Evolutionary conservation across 441 rosid species (phyloP).

Genomic region (Erysimum pusillum): DNA sequence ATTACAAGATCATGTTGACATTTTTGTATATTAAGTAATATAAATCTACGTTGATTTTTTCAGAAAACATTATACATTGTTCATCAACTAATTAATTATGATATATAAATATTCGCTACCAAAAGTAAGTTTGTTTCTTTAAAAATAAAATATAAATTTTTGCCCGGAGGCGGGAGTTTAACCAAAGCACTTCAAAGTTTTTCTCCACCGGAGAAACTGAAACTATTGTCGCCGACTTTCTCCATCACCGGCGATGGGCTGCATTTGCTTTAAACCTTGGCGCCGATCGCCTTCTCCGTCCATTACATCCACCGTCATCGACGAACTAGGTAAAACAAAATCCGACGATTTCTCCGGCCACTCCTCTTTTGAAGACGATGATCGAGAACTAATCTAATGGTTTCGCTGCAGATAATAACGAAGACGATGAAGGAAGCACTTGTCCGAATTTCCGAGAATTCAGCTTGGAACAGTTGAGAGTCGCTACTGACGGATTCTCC

Average conservation of each 20-base stretch:
- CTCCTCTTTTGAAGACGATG: constrained; percentile 22
- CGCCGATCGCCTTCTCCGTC: constrained; percentile 43
- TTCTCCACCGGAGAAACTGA: constrained; percentile 19
- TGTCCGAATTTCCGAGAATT: constrained; percentile 54
- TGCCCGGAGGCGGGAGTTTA: constrained; percentile 42
- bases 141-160: background rate
- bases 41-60: constrained; percentile 37
- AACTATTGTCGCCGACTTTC: constrained; percentile 6
- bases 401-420: constrained; percentile 49
- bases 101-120: background rate
- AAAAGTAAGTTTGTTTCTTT: background rate
- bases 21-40: constrained; percentile 21
- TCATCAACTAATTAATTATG: constrained; percentile 8
- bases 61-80: constrained; percentile 7
- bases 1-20: constrained; percentile 40
- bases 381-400: constrained; percentile 32
- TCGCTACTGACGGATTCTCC: constrained; percentile 68
- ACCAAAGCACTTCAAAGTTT: constrained; percentile 34
- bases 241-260: constrained; percentile 42
- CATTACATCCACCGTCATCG: constrained; percentile 30
- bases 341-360: constrained; percentile 4
- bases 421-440: constrained; percentile 48
- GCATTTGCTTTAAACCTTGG: constrained; percentile 45
- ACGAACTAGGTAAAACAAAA: constrained; percentile 35
- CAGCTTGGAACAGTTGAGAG: constrained; percentile 58